phyloP scores from a whole-genome alignment of 2,329 filamentous ascomycete genomes.

The Geosmithia morbida region DNA sequence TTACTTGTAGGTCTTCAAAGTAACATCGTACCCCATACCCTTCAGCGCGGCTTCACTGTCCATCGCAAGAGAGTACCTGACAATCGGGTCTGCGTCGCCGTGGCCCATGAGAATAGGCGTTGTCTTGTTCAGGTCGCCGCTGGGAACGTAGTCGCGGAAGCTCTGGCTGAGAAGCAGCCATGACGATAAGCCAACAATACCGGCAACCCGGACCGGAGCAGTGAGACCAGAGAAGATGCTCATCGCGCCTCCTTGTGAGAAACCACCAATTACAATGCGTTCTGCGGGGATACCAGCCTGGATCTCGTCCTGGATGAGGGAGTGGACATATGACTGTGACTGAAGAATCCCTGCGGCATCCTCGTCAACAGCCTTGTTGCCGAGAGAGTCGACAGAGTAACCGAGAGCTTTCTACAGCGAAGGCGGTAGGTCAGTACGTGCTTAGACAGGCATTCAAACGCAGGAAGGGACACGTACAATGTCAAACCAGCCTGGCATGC shows the following conservation, averaged over 20 bases:
- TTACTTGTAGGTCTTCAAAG: slow-evolving; percentile 63
- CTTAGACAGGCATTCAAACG: background rate
- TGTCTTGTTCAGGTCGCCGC: slow-evolving; percentile 36
- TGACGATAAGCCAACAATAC: slow-evolving; percentile 72
- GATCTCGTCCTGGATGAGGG: slow-evolving; percentile 67
- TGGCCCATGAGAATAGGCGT: slow-evolving; percentile 86
- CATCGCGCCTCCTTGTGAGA: slow-evolving; percentile 81
- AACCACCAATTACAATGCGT: slow-evolving; percentile 75
- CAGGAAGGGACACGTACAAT: slow-evolving; percentile 32
- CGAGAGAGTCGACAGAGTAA: slow-evolving; percentile 14
- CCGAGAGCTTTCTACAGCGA: slow-evolving; percentile 16
- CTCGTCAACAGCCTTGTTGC: slow-evolving; percentile 22
- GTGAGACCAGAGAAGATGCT: slow-evolving; percentile 71
- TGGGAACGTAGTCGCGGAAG: slow-evolving; percentile 23
- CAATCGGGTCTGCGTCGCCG: slow-evolving; percentile 62
- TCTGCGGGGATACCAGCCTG: slow-evolving; percentile 66
- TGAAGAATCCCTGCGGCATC: slow-evolving; percentile 62
- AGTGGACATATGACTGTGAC: slow-evolving; percentile 63
- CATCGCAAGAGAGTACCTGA: slow-evolving; percentile 54
- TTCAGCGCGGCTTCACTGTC: slow-evolving; percentile 52
- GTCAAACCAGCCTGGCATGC: slow-evolving; percentile 83
- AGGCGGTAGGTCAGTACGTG: background rate
- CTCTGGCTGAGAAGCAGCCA: slow-evolving; percentile 55
- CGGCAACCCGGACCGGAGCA: slow-evolving; percentile 58
- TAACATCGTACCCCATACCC: slow-evolving; percentile 56